phyloP scores from a whole-genome alignment of 2,329 filamentous ascomycete species.

The Penicillium hordei region DNA sequence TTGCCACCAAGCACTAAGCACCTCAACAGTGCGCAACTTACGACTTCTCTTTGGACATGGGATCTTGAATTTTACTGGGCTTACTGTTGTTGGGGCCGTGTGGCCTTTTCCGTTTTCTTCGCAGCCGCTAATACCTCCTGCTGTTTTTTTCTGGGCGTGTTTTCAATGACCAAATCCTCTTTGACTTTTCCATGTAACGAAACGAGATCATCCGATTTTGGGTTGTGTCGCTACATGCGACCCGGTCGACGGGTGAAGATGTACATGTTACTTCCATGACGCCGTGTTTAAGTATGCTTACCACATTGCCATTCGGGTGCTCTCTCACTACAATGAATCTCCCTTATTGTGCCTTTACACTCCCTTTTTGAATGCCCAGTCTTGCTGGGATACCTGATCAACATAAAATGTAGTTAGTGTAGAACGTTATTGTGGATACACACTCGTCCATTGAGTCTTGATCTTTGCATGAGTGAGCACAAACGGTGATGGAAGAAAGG shows the following conservation, averaged over 20 bases:
- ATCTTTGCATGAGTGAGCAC: background rate
- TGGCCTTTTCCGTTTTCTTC: conserved; percentile 32
- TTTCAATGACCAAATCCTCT: conserved; percentile 32
- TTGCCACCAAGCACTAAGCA: conserved; percentile 46
- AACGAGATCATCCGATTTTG: conserved; percentile 28
- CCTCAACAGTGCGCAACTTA: conserved; percentile 28
- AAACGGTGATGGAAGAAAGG: background rate
- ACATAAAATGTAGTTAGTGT: background rate
- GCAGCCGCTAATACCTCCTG: conserved; percentile 39
- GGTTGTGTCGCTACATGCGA: conserved; percentile 20
- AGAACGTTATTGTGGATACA: background rate
- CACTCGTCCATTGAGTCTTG: background rate
- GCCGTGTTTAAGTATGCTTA: conserved; percentile 36
- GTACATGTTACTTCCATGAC: conserved; percentile 46
- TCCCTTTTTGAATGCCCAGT: background rate
- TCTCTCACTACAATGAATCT: conserved; percentile 27
- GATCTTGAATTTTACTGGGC: conserved; percentile 35
- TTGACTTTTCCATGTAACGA: conserved; percentile 32
- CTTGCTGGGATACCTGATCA: background rate
- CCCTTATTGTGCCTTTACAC: background rate
- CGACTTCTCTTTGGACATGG: conserved; percentile 32
- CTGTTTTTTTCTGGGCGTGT: conserved; percentile 36
- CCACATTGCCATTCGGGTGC: conserved; percentile 17
- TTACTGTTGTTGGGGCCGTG: conserved; percentile 33
- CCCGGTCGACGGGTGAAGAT: conserved; percentile 37